Evolutionary conservation across 2,329 filamentous ascomycete genomes (phyloP).

Genomic region (Cercospora zeae-maydis): DNA sequence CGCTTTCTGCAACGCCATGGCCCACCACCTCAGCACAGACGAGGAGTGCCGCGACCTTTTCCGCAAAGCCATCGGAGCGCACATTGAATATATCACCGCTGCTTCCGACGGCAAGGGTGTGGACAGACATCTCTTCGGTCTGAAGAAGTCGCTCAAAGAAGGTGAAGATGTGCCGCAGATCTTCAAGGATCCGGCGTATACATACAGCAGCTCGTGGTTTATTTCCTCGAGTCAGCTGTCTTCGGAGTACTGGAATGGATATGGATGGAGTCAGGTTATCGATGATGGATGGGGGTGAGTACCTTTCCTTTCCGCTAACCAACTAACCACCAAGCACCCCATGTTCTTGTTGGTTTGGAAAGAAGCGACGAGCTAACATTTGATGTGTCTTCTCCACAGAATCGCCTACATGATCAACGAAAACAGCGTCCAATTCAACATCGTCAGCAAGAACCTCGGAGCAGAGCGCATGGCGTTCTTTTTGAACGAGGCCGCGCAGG

Average conservation of each 20-base stretch:
- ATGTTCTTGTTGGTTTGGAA: background rate
- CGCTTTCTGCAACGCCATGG: slow-evolving; percentile 84
- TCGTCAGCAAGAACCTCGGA: slow-evolving; percentile 89
- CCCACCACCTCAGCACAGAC: slow-evolving; percentile 61
- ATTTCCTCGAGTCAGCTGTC: slow-evolving; percentile 85
- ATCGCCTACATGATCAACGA: slow-evolving; percentile 99
- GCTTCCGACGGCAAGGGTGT: slow-evolving; percentile 91
- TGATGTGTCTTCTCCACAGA: slow-evolving; percentile 22
- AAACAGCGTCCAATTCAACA: slow-evolving; percentile 97
- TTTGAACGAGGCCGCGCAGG: slow-evolving; percentile 86
- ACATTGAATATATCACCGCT: slow-evolving; percentile 85
- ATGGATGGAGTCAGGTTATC: slow-evolving; percentile 97
- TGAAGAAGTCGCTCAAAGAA: slow-evolving; percentile 82
- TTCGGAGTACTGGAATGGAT: slow-evolving; percentile 97
- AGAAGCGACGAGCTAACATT: slow-evolving; percentile 21
- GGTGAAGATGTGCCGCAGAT: slow-evolving; percentile 78
- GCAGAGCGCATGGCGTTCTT: slow-evolving; percentile 93
- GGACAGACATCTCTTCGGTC: slow-evolving; percentile 92
- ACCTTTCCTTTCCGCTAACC: background rate
- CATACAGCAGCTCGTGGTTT: slow-evolving; percentile 84
- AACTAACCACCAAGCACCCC: background rate
- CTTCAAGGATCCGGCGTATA: slow-evolving; percentile 80
- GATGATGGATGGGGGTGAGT: slow-evolving; percentile 79
- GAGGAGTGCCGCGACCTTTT: slow-evolving; percentile 70
- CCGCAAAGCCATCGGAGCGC: slow-evolving; percentile 73